Evolutionary conservation across 1,284 basidiomycete genomes (phyloP), one percentile per base, ranked within the genome.

Genomic region (Microbotryum lychnidis-dioicae): DNA sequence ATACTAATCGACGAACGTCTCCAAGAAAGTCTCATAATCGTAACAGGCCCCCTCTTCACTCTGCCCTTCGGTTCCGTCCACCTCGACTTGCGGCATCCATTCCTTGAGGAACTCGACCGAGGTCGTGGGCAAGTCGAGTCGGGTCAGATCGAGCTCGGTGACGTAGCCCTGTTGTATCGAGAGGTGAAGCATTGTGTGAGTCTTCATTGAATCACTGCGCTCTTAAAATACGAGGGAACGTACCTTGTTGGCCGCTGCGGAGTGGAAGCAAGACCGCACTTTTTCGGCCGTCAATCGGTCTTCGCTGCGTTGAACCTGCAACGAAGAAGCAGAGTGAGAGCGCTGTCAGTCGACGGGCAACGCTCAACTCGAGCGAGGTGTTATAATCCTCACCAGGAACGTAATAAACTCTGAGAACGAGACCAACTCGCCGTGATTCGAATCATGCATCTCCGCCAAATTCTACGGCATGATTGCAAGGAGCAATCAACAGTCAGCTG

Each of bases 341-440:
- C 14, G 46, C 4, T 42, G 37, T 53, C 54, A 45, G n/a, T 8
- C 23, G 23, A 20, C 8, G 31, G 14, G 3, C 10, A 14, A 27
- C 21, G 12, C 33, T 37, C 37, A 8, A 20, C 46, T 33, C 48
- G 18, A 37, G 31, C 16, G 31, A 44, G 14, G 49, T 47, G 50
- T 20, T n/a, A 29, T 31, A 63, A 48, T 23, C 65, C 81, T 58
- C 73, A 91, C 92, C 75, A 98, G 76, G 65, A 97, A 86, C 66
- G 91, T 90, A 69, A 97, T 89, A 76, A 97, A 97, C 1, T 92
- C 91, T 74, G 97, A 90, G 73, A 90, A 97, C 0, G 86, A 89
- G 45, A 97, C 85, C 33, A 87, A 87, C 31, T 92, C 94, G 57
- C 79, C 50, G 86, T 79, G n/a, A 96, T 80, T 71, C 93, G 87